Percentiles rank a stretch among this genome's conserved stretches.
Conservation (phyloP, 495 filamentous ascomycete genomes). For the Trichoderma gamsii region DNA sequence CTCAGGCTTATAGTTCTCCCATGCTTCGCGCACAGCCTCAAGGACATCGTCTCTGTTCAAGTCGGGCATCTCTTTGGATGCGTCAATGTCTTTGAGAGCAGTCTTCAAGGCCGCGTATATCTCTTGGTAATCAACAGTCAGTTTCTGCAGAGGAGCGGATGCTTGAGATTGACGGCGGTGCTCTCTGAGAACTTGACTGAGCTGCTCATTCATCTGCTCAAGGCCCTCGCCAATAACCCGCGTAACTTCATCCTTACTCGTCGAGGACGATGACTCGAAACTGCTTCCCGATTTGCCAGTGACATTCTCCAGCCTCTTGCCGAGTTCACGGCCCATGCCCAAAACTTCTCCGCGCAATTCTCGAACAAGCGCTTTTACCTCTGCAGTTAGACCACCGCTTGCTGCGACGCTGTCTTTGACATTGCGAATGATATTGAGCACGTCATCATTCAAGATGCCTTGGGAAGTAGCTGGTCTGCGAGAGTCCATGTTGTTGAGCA, state of each 20-base stretch:
- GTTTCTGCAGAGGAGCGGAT: slow-evolving; percentile 30
- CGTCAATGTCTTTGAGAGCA: slow-evolving; percentile 65
- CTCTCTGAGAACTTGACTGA: slow-evolving; percentile 69
- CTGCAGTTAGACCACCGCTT: slow-evolving; percentile 75
- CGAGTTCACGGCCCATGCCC: slow-evolving; percentile 85
- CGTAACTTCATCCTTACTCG: slow-evolving; percentile 63
- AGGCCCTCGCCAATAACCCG: slow-evolving; percentile 74
- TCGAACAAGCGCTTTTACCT: slow-evolving; percentile 82
- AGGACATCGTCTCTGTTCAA: slow-evolving; percentile 71
- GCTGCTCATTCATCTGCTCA: slow-evolving; percentile 70
- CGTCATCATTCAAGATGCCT: slow-evolving; percentile 55
- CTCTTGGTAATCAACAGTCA: slow-evolving; percentile 60
- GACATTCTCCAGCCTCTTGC: slow-evolving; percentile 69
- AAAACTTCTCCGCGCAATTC: slow-evolving; percentile 89
- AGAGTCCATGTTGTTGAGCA: slow-evolving; percentile 31
- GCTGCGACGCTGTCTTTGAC: slow-evolving; percentile 85
- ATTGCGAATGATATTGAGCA: slow-evolving; percentile 68
- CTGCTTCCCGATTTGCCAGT: slow-evolving; percentile 44
- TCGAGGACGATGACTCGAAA: slow-evolving; percentile 32
- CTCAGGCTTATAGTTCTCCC: slow-evolving; percentile 87
- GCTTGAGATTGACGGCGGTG: slow-evolving; percentile 58
- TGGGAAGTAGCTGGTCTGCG: slow-evolving; percentile 24
- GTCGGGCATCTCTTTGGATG: slow-evolving; percentile 36
- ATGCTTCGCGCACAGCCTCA: slow-evolving; percentile 76
- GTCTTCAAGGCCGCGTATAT: slow-evolving; percentile 75